Evolutionary conservation across 257 asterid genomes (phyloP).

Genomic region (Solanum ossicruentum): DNA sequence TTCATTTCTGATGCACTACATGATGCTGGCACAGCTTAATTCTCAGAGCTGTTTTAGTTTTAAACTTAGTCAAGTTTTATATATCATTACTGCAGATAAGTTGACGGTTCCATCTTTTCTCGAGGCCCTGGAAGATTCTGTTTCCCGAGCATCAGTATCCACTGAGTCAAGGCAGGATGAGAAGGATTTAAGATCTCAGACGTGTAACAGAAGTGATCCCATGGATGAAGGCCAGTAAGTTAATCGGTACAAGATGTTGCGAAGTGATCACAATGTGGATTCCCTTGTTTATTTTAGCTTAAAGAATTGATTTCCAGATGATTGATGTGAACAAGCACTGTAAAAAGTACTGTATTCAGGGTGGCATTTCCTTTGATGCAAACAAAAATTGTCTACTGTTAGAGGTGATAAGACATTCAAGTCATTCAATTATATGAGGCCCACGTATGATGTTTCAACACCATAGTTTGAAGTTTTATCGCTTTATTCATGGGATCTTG

Average conservation of each 20-base stretch:
- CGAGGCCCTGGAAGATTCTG: slow-evolving; percentile 97
- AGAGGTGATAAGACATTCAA: background rate
- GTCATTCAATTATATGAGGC: background rate
- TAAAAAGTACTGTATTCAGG: background rate
- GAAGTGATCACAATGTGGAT: background rate
- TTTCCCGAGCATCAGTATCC: slow-evolving; percentile 26
- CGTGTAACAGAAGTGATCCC: slow-evolving; percentile 30
- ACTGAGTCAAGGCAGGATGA: slow-evolving; percentile 30
- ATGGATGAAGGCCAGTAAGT: slow-evolving; percentile 70
- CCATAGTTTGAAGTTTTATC: background rate
- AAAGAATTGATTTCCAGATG: background rate
- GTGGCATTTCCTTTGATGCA: background rate
- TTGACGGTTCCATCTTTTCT: slow-evolving; percentile 87
- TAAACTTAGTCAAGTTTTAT: background rate
- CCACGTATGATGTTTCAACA: background rate
- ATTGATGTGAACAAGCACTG: background rate
- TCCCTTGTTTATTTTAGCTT: background rate
- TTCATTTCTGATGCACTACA: background rate
- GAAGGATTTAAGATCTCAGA: slow-evolving; percentile 33
- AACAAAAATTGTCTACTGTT: background rate
- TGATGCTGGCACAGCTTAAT: background rate
- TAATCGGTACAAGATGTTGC: background rate
- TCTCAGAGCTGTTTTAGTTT: background rate
- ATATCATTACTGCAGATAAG: slow-evolving; percentile 37
- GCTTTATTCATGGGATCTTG: background rate